Percentiles rank a stretch among this genome's conserved stretches.
phyloP scores from a whole-genome alignment of 805 yeast genomes.

The Starmerella tilneyi region DNA sequence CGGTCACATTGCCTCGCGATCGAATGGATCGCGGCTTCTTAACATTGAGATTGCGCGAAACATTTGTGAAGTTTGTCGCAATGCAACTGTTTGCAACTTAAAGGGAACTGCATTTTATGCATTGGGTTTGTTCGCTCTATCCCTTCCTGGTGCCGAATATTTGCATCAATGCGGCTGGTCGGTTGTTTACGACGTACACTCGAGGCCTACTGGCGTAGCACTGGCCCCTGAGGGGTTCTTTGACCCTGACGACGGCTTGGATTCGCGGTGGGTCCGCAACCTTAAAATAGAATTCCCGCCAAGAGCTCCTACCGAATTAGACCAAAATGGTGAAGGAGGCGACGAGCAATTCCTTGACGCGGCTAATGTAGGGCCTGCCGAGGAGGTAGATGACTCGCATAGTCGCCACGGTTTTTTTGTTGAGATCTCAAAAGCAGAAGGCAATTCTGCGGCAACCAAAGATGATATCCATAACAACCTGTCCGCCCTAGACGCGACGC shows the following conservation, averaged over 20 bases:
- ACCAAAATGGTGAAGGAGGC: no score
- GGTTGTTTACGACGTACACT: conserved; percentile 33
- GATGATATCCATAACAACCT: no score
- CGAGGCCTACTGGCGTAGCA: conserved; percentile 22
- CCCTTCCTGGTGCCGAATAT: conserved; percentile 72
- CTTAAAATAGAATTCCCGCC: background rate
- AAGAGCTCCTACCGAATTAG: background rate
- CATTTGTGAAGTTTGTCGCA: conserved; percentile 42
- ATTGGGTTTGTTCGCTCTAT: conserved; percentile 61
- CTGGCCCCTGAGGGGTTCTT: conserved; percentile 17
- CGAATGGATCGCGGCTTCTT: conserved; percentile 51
- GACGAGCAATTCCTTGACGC: no score
- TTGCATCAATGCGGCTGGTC: conserved; percentile 75
- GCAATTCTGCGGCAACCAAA: no score
- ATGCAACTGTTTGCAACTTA: conserved; percentile 46
- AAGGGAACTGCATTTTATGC: conserved; percentile 70
- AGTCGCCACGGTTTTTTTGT: no score
- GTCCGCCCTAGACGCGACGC: background rate
- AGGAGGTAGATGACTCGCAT: background rate
- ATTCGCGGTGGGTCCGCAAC: background rate
- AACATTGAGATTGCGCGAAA: conserved; percentile 39
- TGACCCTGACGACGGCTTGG: background rate
- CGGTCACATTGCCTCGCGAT: conserved; percentile 70
- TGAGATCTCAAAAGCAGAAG: no score
- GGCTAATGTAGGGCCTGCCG: conserved; percentile 1